Conservation (phyloP, 176 grass and related monocot species). For the Secale cereale region DNA sequence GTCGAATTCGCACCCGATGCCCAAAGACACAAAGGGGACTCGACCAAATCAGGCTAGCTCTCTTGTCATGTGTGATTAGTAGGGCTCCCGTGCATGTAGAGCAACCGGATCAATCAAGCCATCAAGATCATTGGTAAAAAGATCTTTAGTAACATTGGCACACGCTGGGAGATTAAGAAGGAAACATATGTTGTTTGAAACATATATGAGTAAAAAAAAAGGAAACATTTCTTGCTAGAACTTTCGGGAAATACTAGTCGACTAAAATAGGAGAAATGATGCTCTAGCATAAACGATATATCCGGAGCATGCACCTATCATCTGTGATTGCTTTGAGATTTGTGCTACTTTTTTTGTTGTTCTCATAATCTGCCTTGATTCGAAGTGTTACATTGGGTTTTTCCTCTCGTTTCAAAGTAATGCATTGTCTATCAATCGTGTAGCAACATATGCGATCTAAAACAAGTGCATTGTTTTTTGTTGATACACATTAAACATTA, state of each 20-base stretch:
- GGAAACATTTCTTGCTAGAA: background rate
- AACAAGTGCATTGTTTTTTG: no score
- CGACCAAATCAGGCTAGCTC: background rate
- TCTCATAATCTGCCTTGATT: no score
- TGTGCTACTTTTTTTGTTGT: no score
- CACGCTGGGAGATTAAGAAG: background rate
- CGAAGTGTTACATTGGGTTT: no score
- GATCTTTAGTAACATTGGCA: background rate
- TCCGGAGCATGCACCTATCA: no score
- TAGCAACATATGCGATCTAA: no score
- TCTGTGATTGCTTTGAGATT: no score
- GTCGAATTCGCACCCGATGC: background rate
- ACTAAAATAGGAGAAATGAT: background rate
- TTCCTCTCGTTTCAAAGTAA: no score
- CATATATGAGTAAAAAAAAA: background rate
- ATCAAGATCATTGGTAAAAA: background rate
- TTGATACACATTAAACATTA: no score
- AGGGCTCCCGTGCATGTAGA: background rate
- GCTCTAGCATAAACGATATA: background rate
- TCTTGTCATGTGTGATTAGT: background rate
- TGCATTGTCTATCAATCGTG: no score
- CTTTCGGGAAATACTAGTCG: background rate
- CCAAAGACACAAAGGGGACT: background rate
- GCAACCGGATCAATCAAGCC: background rate
- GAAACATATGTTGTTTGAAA: background rate